These are phyloP conservation scores for Helianthus tuberosus DNA, from an alignment of 129 eudicot genomes.

Conservation along the genomic window DNA sequence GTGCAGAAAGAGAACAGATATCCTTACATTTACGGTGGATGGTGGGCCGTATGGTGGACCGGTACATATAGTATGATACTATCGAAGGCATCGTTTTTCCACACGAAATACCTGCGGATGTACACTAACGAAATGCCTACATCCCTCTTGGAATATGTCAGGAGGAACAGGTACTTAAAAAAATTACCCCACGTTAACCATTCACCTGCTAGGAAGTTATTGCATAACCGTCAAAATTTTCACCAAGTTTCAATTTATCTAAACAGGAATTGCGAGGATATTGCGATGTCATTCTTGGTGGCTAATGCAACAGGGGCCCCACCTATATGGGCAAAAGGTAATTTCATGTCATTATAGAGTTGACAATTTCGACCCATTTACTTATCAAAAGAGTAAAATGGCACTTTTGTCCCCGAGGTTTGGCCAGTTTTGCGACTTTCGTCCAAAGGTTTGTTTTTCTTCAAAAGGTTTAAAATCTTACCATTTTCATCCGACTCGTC, in stretches of 20 bases:
- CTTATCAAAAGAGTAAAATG: too few relatives aligned
- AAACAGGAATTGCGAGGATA: conserved; percentile 82
- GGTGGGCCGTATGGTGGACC: conserved; percentile 96
- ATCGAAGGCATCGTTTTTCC: conserved; percentile 87
- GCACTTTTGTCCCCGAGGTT: too few relatives aligned
- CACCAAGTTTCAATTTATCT: conserved; percentile 21
- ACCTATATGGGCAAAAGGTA: conserved; percentile 84
- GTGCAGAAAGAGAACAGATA: conserved; percentile 54
- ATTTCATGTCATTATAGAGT: neutral
- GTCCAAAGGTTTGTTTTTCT: too few relatives aligned
- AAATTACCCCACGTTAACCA: neutral
- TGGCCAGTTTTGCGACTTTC: too few relatives aligned
- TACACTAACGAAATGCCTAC: conserved; percentile 76
- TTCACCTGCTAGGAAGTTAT: conserved; percentile 5
- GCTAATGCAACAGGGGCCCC: conserved; percentile 78
- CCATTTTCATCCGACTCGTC: too few relatives aligned
- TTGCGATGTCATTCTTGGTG: conserved; percentile 79
- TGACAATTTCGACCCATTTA: neutral
- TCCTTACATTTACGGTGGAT: conserved; percentile 63
- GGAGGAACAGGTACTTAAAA: conserved; percentile 56
- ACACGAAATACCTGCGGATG: conserved; percentile 66
- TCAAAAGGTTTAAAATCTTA: too few relatives aligned
- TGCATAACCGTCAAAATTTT: neutral
- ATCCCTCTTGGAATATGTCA: conserved; percentile 71
- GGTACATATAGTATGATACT: conserved; percentile 89